Conservation (phyloP, 2,329 filamentous ascomycete genomes). For the Keithomyces neogunnii region DNA sequence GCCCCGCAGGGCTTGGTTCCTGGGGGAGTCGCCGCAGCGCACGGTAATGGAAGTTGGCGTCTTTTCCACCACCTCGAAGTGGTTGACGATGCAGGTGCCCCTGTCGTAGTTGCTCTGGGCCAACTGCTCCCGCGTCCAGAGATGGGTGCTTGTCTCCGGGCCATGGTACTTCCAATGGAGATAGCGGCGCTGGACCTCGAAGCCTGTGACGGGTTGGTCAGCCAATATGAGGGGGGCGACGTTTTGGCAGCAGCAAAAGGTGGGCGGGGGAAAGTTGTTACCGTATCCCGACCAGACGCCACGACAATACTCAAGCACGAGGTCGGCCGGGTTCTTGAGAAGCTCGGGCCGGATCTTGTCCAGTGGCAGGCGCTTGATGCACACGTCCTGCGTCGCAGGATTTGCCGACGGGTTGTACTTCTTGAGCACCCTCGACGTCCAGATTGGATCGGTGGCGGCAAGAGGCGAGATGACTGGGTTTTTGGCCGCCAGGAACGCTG, state of each 20-base stretch:
- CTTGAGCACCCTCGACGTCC: constrained; percentile 46
- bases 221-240: background rate
- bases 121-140: constrained; percentile 53
- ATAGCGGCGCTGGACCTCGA: constrained; percentile 47
- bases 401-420: constrained; percentile 56
- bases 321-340: constrained; percentile 46
- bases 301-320: constrained; percentile 58
- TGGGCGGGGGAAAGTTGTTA: constrained; percentile 20
- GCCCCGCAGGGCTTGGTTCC: constrained; percentile 43
- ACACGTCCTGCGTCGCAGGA: constrained; percentile 55
- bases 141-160: constrained; percentile 47
- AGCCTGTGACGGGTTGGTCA: constrained; percentile 30
- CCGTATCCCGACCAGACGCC: constrained; percentile 60
- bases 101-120: constrained; percentile 47
- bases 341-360: constrained; percentile 56
- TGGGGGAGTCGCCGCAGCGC: constrained; percentile 57
- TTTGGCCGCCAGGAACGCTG: constrained; percentile 36
- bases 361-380: constrained; percentile 53
- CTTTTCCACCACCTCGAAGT: constrained; percentile 64
- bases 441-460: constrained; percentile 48
- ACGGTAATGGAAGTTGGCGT: constrained; percentile 51
- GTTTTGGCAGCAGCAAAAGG: background rate
- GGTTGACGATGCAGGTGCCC: constrained; percentile 58
- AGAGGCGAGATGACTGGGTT: constrained; percentile 51
- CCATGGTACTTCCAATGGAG: constrained; percentile 51